Conservation (phyloP, 2,329 filamentous ascomycete genomes). For the Stachybotrys chartarum region DNA sequence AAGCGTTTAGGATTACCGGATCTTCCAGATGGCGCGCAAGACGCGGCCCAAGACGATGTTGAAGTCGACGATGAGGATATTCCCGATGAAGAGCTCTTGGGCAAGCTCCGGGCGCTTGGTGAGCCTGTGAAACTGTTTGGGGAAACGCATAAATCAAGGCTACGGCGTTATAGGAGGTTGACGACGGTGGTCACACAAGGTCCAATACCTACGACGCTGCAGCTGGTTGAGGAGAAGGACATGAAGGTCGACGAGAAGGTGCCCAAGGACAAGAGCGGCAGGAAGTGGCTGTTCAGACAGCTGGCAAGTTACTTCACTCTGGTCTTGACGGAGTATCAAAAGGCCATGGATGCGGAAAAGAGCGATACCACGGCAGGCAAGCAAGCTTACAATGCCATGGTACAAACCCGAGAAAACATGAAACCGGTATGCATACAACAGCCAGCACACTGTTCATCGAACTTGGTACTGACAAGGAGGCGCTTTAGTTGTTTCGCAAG, state of each 20-base stretch:
- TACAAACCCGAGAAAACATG: constrained; percentile 82
- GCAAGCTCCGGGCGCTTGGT: constrained; percentile 61
- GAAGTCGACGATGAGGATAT: constrained; percentile 50
- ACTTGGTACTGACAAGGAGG: not conserved
- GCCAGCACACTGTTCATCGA: not conserved
- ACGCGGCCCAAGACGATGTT: constrained; percentile 34
- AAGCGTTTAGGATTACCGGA: constrained; percentile 78
- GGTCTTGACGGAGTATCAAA: constrained; percentile 83
- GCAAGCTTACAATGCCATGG: constrained; percentile 76
- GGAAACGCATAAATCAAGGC: constrained; percentile 62
- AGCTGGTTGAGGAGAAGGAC: constrained; percentile 73
- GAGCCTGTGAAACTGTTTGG: constrained; percentile 76
- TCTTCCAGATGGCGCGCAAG: constrained; percentile 35
- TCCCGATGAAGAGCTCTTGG: constrained; percentile 60
- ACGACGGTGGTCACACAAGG: constrained; percentile 57
- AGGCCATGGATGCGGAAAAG: constrained; percentile 61
- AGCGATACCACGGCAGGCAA: constrained; percentile 68
- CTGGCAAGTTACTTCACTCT: constrained; percentile 94
- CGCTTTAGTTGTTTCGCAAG: constrained; percentile 69
- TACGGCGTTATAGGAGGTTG: constrained; percentile 65
- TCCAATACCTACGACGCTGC: constrained; percentile 80
- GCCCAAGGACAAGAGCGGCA: constrained; percentile 55
- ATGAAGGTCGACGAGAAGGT: constrained; percentile 72
- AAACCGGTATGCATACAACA: constrained; percentile 47
- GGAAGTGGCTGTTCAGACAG: constrained; percentile 73